Evolutionary conservation across 768 basidiomycete species (phyloP).

Genomic region (Boletus vermiculosoides): DNA sequence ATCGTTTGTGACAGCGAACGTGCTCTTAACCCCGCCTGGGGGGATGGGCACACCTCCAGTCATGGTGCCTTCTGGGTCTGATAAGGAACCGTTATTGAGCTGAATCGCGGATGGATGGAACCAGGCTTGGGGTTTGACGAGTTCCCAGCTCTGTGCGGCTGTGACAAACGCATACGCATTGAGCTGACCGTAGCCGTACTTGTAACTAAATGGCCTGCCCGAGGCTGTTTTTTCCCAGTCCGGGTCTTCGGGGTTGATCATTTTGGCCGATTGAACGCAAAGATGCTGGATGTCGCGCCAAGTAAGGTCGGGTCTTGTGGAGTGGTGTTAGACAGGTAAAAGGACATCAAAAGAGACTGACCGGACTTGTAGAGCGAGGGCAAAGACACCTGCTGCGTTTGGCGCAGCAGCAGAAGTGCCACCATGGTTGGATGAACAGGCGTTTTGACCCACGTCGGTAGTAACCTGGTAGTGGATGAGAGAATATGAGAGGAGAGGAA

Average conservation of each 20-base stretch:
- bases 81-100: constrained; percentile 57
- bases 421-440: constrained; percentile 82
- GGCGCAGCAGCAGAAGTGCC: constrained; percentile 98
- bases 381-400: constrained; percentile 91
- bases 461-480: constrained; percentile 64
- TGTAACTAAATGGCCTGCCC: constrained; percentile 66
- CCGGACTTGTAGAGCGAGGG: constrained; percentile 86
- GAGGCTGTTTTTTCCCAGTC: constrained; percentile 86
- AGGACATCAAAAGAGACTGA: constrained; percentile 35
- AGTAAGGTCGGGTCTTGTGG: constrained; percentile 79
- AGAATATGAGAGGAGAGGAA: constrained; percentile 6
- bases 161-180: constrained; percentile 82
- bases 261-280: constrained; percentile 69
- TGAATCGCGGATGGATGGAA: constrained; percentile 72
- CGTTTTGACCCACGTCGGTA: constrained; percentile 84
- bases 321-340: constrained; percentile 7
- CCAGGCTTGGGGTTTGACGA: constrained; percentile 95
- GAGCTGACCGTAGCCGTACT: constrained; percentile 92
- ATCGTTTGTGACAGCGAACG: constrained; percentile 61
- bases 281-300: constrained; percentile 98
- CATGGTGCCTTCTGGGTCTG: constrained; percentile 43
- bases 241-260: constrained; percentile 85
- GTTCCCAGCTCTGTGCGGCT: constrained; percentile 76
- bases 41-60: constrained; percentile 67
- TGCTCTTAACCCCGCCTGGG: constrained; percentile 61